These are phyloP conservation scores for Arachis stenosperma DNA, from an alignment of 306 rosid genomes.

Conservation along the genomic window DNA sequence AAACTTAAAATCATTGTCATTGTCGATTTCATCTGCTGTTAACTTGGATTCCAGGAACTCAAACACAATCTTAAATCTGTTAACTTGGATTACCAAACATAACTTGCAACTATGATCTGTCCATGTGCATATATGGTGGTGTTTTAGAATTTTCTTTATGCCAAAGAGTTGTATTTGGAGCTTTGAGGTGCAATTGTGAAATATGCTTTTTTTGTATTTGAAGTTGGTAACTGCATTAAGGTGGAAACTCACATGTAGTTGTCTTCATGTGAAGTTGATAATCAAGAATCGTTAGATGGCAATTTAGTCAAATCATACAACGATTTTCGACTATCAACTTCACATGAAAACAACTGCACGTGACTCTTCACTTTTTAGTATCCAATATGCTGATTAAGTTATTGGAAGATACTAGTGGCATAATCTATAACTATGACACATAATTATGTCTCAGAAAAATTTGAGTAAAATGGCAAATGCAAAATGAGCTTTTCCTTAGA, in stretches of 20 bases:
- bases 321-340: too few species aligned
- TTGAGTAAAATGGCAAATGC: not conserved
- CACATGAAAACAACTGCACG: too few species aligned
- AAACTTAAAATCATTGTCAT: not conserved
- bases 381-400: not conserved
- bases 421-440: not conserved
- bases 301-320: too few species aligned
- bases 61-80: not conserved
- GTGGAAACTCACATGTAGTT: too few species aligned
- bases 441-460: not conserved
- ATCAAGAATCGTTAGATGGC: too few species aligned
- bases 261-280: too few species aligned
- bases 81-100: not conserved
- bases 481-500: not conserved
- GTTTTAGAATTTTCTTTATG: not conserved
- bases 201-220: too few species aligned
- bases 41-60: not conserved
- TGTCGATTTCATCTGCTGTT: not conserved
- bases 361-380: too few species aligned
- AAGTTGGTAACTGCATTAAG: too few species aligned
- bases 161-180: not conserved
- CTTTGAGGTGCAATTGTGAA: not conserved
- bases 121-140: not conserved
- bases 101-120: slow-evolving; percentile 9
- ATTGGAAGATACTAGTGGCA: not conserved